Evolutionary conservation across 2,329 filamentous ascomycete genomes (phyloP).

Genomic region (Mycogone perniciosa): DNA sequence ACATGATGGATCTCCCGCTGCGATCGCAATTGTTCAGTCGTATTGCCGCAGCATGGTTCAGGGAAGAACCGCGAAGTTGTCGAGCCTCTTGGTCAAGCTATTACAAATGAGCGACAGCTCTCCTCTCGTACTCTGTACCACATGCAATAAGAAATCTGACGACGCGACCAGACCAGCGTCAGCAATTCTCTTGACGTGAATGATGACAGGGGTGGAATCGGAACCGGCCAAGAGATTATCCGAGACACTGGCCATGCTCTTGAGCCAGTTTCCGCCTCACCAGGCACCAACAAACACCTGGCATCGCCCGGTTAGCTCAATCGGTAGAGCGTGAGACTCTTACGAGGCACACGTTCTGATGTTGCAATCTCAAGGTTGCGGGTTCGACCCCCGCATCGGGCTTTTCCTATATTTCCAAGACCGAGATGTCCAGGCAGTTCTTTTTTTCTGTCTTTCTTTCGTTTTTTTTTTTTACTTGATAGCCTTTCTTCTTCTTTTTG

Average conservation of each 20-base stretch:
- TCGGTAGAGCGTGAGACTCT: constrained; percentile 66
- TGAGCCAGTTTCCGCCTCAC: too few relatives aligned
- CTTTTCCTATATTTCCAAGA: constrained; percentile 29
- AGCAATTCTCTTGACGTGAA: not conserved
- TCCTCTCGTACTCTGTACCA: not conserved
- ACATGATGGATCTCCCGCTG: constrained; percentile 55
- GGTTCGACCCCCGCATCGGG: constrained; percentile 45
- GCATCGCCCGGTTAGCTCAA: constrained; percentile 32
- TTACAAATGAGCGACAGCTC: not conserved
- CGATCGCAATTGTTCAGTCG: constrained; percentile 10
- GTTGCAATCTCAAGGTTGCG: constrained; percentile 46
- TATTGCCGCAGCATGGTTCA: constrained; percentile 6
- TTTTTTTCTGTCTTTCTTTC: not conserved
- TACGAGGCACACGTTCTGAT: constrained; percentile 27
- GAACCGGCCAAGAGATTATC: too few relatives aligned
- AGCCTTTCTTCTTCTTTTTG: not conserved
- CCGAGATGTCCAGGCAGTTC: not conserved
- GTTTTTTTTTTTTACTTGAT: not conserved
- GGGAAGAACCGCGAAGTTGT: not conserved
- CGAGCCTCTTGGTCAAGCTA: not conserved
- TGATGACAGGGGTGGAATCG: not conserved
- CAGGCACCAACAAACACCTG: not conserved
- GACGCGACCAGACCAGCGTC: not conserved
- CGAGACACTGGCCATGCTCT: too few relatives aligned
- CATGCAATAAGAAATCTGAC: not conserved